Conservation (phyloP, 2,329 filamentous ascomycete species). For the Colletotrichum horii region DNA sequence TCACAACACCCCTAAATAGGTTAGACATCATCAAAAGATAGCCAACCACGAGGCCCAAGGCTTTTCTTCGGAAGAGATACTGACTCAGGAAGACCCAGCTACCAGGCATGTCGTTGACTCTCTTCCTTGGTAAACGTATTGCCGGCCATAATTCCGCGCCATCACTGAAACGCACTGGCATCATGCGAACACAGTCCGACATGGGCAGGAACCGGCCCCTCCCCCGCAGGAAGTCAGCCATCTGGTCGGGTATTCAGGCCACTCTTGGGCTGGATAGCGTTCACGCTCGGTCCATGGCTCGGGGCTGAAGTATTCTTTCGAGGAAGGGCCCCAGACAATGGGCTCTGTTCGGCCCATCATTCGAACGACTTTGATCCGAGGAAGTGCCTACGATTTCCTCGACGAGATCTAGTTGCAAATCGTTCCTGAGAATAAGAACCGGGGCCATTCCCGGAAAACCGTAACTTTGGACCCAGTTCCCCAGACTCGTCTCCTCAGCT, state of each 20-base stretch:
- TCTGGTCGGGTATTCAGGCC: background rate
- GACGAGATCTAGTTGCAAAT: background rate
- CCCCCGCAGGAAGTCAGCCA: constrained; percentile 1
- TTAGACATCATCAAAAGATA: background rate
- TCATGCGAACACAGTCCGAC: background rate
- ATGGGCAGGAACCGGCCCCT: background rate
- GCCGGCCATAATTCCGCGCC: background rate
- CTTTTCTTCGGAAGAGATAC: background rate
- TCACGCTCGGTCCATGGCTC: background rate
- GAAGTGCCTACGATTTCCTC: constrained; percentile 9
- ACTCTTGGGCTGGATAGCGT: background rate
- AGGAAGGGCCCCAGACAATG: background rate
- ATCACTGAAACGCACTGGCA: constrained; percentile 1
- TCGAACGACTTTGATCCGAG: constrained; percentile 4
- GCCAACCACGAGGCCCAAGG: background rate
- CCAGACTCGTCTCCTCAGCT: background rate
- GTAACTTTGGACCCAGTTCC: background rate
- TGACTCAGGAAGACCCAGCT: background rate
- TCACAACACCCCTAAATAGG: background rate
- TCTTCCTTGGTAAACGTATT: background rate
- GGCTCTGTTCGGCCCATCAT: background rate
- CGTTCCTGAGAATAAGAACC: constrained; percentile 4
- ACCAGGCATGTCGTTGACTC: background rate
- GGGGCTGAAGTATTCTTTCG: background rate
- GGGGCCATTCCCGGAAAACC: background rate